Evolutionary conservation across 2,329 filamentous ascomycete genomes (phyloP).

Genomic region (Monilinia laxa): DNA sequence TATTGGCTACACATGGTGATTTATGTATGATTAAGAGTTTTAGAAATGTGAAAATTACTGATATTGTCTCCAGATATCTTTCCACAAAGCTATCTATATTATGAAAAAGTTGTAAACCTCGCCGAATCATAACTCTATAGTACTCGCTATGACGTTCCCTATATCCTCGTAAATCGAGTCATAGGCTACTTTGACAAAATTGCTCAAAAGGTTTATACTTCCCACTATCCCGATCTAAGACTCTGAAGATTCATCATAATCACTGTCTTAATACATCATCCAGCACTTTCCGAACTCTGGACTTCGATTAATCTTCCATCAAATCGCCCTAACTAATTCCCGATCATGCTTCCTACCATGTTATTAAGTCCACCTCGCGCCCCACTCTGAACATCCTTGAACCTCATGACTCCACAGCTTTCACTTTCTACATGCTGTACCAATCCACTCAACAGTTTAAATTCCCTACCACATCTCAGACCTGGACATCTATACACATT

Average conservation of each 20-base stretch:
- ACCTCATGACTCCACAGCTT: constrained; percentile 35
- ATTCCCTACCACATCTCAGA: constrained; percentile 26
- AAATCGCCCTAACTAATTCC: neutral
- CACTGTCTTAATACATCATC: neutral
- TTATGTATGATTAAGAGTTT: neutral
- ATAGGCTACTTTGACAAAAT: neutral
- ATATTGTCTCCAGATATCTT: neutral
- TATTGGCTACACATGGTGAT: too few species aligned
- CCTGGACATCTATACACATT: constrained; percentile 39
- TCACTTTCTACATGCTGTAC: constrained; percentile 37
- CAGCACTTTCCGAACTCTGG: neutral
- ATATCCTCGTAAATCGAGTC: neutral
- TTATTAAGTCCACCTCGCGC: constrained; percentile 29
- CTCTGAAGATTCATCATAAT: too few species aligned
- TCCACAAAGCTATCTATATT: neutral
- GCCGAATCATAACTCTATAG: neutral
- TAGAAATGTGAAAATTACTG: neutral
- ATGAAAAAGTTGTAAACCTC: neutral
- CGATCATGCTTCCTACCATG: constrained; percentile 41
- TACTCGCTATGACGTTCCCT: neutral
- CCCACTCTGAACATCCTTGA: constrained; percentile 28
- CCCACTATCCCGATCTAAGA: too few species aligned
- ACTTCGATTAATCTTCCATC: constrained; percentile 10
- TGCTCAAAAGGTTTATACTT: too few species aligned
- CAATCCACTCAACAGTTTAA: constrained; percentile 32